Percentiles rank a stretch among this genome's conserved stretches.
phyloP scores from a whole-genome alignment of 2,329 filamentous ascomycete genomes.

The Sporothrix globosa region DNA sequence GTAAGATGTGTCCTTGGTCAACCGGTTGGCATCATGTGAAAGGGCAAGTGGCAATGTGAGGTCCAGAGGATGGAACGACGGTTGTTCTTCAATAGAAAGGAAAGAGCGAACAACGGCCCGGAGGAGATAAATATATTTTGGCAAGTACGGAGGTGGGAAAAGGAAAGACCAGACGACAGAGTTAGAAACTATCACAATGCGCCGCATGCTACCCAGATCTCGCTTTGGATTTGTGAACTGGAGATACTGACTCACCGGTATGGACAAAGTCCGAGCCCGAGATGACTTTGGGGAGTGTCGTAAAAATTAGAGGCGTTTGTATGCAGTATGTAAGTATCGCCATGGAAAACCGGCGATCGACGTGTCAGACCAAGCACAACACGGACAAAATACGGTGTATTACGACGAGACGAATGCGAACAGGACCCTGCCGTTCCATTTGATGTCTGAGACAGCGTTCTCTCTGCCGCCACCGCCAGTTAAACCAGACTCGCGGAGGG shows the following conservation, averaged over 20 bases:
- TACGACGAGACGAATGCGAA: background rate
- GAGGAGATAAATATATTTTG: background rate
- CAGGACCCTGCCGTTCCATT: constrained; percentile 11
- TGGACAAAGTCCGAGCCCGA: background rate
- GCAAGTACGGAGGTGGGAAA: background rate
- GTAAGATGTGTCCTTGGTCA: background rate
- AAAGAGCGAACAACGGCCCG: constrained; percentile 9
- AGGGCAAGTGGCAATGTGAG: background rate
- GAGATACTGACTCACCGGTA: constrained; percentile 6
- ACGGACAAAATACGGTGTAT: background rate
- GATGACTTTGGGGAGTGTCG: background rate
- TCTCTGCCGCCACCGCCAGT: background rate
- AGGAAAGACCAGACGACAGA: constrained; percentile 6
- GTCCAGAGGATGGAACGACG: background rate
- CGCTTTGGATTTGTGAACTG: background rate
- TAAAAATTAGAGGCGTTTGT: background rate
- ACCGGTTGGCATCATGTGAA: constrained; percentile 4
- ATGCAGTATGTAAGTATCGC: background rate
- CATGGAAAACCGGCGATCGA: background rate
- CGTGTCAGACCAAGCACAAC: background rate
- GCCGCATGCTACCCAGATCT: constrained; percentile 27
- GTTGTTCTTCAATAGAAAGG: background rate
- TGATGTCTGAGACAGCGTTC: constrained; percentile 7
- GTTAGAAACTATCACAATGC: background rate
- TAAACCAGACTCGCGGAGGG: background rate